phyloP scores from a whole-genome alignment of 495 filamentous ascomycete species.

The Penicillium cataractarum region DNA sequence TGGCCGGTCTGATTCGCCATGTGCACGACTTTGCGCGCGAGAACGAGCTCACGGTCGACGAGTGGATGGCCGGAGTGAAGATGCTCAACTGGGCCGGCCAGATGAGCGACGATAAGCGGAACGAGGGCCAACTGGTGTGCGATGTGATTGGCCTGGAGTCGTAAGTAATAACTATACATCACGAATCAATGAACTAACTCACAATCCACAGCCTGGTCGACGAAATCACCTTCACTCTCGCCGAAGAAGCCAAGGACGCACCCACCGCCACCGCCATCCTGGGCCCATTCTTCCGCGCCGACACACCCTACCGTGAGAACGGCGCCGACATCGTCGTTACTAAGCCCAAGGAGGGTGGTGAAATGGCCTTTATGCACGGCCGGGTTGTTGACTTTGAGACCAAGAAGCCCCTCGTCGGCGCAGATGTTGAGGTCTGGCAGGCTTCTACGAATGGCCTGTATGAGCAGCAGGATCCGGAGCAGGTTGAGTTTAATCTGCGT shows the following conservation, averaged over 20 bases:
- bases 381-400: constrained; percentile 59
- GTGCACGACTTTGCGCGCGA: constrained; percentile 55
- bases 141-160: constrained; percentile 76
- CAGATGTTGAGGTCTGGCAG: constrained; percentile 77
- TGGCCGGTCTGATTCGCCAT: constrained; percentile 47
- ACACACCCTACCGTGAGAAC: constrained; percentile 65
- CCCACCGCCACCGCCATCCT: constrained; percentile 74
- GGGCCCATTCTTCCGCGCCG: constrained; percentile 75
- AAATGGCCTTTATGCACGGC: constrained; percentile 66
- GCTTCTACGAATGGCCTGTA: constrained; percentile 77
- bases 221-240: constrained; percentile 73
- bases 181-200: not conserved
- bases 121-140: constrained; percentile 72
- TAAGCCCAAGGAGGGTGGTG: constrained; percentile 48
- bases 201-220: constrained; percentile 58
- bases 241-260: constrained; percentile 49
- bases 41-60: constrained; percentile 51
- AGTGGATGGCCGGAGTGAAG: constrained; percentile 50
- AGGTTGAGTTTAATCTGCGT: constrained; percentile 74
- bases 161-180: constrained; percentile 29
- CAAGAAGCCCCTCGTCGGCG: constrained; percentile 61
- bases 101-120: constrained; percentile 71
- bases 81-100: constrained; percentile 74
- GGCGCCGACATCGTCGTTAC: constrained; percentile 67
- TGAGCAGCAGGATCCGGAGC: constrained; percentile 74